Evolutionary conservation across 176 grass and related monocot genomes (phyloP).

Genomic region (Triticum urartu): DNA sequence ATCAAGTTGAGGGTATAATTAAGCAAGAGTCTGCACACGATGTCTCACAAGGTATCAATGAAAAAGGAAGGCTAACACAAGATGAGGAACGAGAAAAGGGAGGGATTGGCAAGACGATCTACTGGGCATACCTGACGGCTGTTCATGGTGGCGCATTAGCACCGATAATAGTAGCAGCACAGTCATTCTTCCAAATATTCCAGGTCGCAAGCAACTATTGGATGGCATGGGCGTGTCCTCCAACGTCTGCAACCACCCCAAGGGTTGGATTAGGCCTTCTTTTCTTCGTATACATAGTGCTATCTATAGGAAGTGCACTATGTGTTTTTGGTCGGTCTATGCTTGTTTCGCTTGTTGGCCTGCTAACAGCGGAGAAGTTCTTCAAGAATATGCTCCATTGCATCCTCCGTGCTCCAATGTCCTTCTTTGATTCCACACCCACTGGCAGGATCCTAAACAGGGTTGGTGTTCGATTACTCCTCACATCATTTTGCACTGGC

Average conservation of each 20-base stretch:
- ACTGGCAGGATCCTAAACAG: slow-evolving; percentile 95
- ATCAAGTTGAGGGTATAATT: slow-evolving; percentile 59
- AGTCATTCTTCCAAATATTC: slow-evolving; percentile 75
- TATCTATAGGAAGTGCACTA: slow-evolving; percentile 68
- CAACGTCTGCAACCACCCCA: slow-evolving; percentile 48
- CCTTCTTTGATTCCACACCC: slow-evolving; percentile 97
- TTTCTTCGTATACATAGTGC: slow-evolving; percentile 64
- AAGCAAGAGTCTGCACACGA: slow-evolving; percentile 85
- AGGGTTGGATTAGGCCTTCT: slow-evolving; percentile 56
- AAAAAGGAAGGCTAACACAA: slow-evolving; percentile 84
- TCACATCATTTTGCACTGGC: background rate
- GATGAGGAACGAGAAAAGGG: slow-evolving; percentile 96
- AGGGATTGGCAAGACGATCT: slow-evolving; percentile 77
- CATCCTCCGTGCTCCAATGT: slow-evolving; percentile 85
- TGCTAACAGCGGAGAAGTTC: slow-evolving; percentile 74
- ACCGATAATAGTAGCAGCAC: slow-evolving; percentile 62
- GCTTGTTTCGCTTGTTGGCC: slow-evolving; percentile 56
- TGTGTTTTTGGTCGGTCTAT: slow-evolving; percentile 59
- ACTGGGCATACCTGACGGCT: slow-evolving; percentile 83
- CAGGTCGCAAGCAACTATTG: slow-evolving; percentile 97
- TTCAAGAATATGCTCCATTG: slow-evolving; percentile 82
- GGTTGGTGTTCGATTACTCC: slow-evolving; percentile 48
- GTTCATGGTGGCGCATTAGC: slow-evolving; percentile 69
- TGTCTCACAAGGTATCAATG: slow-evolving; percentile 53
- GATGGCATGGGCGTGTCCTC: slow-evolving; percentile 91